Conservation (phyloP, 768 basidiomycete species). For the Boletus tomentosulus region DNA sequence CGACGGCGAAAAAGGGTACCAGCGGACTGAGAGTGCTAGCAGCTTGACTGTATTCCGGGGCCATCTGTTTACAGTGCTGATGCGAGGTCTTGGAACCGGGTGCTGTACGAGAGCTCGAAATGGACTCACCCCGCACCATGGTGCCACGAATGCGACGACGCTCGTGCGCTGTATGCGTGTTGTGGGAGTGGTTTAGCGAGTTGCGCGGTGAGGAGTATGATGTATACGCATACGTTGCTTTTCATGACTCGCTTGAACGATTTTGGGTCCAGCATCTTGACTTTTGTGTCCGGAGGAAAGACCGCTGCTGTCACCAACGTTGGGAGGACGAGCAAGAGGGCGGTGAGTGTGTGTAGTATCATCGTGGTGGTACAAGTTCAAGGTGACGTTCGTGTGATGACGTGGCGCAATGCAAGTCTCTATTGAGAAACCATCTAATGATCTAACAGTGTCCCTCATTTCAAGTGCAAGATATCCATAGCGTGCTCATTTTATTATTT, state of each 20-base stretch:
- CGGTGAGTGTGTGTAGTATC: slow-evolving; percentile 18
- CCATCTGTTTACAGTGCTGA: slow-evolving; percentile 79
- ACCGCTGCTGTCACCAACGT: slow-evolving; percentile 41
- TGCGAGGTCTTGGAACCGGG: not conserved
- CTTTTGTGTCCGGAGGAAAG: slow-evolving; percentile 50
- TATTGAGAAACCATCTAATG: no score
- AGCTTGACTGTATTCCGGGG: slow-evolving; percentile 81
- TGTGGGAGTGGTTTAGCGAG: not conserved
- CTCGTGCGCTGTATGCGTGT: slow-evolving; percentile 53
- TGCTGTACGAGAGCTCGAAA: not conserved
- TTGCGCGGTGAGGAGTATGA: not conserved
- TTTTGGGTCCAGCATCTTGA: slow-evolving; percentile 72
- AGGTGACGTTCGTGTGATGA: not conserved
- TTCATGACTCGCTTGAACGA: slow-evolving; percentile 71
- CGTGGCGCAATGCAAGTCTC: not conserved
- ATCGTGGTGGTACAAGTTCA: slow-evolving; percentile 15
- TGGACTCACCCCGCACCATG: slow-evolving; percentile 79
- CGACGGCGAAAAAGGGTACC: slow-evolving; percentile 87
- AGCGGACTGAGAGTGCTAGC: slow-evolving; percentile 76
- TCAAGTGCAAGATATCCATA: not conserved
- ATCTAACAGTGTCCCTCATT: no score
- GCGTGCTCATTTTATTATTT: not conserved
- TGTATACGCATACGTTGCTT: slow-evolving; percentile 53
- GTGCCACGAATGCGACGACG: slow-evolving; percentile 89
- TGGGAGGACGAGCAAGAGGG: slow-evolving; percentile 28